Base-by-base conservation (phyloP, 345 rosid species). In the Camelina sativa region DNA sequence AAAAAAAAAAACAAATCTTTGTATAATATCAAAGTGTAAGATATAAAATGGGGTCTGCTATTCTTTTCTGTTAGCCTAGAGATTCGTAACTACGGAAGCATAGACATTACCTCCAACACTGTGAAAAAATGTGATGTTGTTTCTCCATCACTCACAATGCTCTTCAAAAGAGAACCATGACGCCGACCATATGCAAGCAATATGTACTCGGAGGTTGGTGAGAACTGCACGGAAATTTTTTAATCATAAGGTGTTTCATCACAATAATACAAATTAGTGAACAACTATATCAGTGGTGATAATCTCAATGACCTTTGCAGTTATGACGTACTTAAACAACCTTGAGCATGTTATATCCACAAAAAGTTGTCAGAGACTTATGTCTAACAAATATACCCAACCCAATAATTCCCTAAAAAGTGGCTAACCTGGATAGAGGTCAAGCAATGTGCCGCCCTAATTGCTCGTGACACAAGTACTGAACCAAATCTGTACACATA, bases 131-230 rank as follows among this genome's bases (percentile, higher is more conserved):
- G 96, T 65, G 88, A 84, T 70, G 91, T 82, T 62, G 85, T 81
- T 79, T 87, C 92, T 77, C 96, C 94, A 66, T 94, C 95, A 68
- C 93, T 87, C 56, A 94, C 89, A 69, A 94, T 83, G 72, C 97
- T 89, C 82, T 87, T 91, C 51, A 91, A 87, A 59, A 94, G 96
- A 22, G 98, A 91, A 66, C 87, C 88, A 64, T 94, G 98, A 57
- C 98, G 97, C 30, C 97, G 89, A 17, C 98, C 98, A 80, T 94
- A 94, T 43, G 98, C 98, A 78, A 94, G 88, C 77, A 94, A 80
- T 73, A 94, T 79, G 67, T 94, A 97, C 86, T 94, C 98, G 5
- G 98, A 91, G 46, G 92, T 91, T 4, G 98, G 98, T 58, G 98
- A 91, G 84, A 94, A 94, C 98, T 93, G 87, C 91, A 88, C 19